Evolutionary conservation across 2,329 filamentous ascomycete species (phyloP), one percentile per base, ranked within the genome.

Genomic region (Coniochaeta ligniaria): DNA sequence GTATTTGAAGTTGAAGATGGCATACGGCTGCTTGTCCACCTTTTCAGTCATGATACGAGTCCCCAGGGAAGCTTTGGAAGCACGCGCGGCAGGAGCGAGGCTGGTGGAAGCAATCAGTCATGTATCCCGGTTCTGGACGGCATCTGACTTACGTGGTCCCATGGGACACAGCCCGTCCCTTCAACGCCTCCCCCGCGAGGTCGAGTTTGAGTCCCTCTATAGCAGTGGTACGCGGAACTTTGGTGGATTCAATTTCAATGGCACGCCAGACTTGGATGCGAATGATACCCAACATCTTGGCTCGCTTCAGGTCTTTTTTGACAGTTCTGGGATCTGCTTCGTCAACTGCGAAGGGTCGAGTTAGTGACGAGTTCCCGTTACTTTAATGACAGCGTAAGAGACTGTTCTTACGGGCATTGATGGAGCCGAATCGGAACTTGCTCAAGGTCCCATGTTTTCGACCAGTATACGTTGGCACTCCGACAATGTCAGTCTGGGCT

Each of bases 1-100:
- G 26, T 58, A 58, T 14, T 31, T 58, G 16, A 58, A 45, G 35
- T 58, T 45, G 56, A 58, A 58, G 17, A 58, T 58, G 38, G 56
- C 56, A 20, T 35, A 43, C 2, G 35, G 56, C 5, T 45, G 56
- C 33, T 58, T 22, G 33, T 58, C 56, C 7, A 26, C 20, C 22
- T 28, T 12, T 52, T 17, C 7, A 17, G 14, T 47, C 22, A 9
- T 47, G 16, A 26, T 47, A 12, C 43, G 24, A 12, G 22, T 22
- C 17, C 20, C 43, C 11, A 26, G 9, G 22, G 5, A 1, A 24
- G 38, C 38, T 41, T 47, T 47, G 22, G 38, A n/a, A 41, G 38
- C 38, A 7, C 38, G 38, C 11, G 17, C 24, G 22, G 26, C 22
- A 52, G 47, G 5, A 2, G 43, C 3, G 20, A 47, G 43, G 11